phyloP scores from a whole-genome alignment of 129 eudicot species.

The Saposhnikovia divaricata region DNA sequence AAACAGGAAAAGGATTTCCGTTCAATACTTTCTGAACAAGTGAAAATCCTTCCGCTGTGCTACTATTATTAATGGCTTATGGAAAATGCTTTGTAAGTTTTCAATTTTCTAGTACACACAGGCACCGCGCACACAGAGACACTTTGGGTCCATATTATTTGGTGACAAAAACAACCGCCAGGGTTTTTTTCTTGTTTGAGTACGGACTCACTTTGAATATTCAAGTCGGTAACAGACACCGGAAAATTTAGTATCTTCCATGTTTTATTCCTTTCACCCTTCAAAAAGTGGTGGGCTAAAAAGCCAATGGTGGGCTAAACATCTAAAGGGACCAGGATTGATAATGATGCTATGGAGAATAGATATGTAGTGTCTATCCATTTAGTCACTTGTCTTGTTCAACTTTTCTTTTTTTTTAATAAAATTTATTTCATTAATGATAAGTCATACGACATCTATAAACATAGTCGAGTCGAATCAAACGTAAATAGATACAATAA shows the following conservation, averaged over 20 bases:
- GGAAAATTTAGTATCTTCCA: not conserved
- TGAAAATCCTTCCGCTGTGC: not conserved
- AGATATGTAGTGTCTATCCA: not conserved
- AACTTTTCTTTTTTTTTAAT: no score
- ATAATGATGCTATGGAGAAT: not conserved
- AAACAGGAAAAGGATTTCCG: not conserved
- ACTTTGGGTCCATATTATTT: not conserved
- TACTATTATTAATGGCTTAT: not conserved
- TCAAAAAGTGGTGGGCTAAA: not conserved
- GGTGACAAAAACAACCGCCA: not conserved
- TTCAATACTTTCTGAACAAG: not conserved
- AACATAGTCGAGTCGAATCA: no score
- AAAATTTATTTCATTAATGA: no score
- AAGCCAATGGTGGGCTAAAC: not conserved
- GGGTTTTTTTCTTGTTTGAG: not conserved
- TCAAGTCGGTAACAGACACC: not conserved
- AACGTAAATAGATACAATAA: no score
- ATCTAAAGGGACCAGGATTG: not conserved
- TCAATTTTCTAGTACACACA: not conserved
- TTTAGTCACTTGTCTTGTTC: not conserved
- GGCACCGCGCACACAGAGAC: not conserved
- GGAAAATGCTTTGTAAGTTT: not conserved
- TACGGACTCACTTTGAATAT: not conserved
- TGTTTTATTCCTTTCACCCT: not conserved
- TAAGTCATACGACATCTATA: no score